Evolutionary conservation across 169 alveolate species (phyloP), one percentile per base, ranked within the genome.

Genomic region (Eimeria falciformis): DNA sequence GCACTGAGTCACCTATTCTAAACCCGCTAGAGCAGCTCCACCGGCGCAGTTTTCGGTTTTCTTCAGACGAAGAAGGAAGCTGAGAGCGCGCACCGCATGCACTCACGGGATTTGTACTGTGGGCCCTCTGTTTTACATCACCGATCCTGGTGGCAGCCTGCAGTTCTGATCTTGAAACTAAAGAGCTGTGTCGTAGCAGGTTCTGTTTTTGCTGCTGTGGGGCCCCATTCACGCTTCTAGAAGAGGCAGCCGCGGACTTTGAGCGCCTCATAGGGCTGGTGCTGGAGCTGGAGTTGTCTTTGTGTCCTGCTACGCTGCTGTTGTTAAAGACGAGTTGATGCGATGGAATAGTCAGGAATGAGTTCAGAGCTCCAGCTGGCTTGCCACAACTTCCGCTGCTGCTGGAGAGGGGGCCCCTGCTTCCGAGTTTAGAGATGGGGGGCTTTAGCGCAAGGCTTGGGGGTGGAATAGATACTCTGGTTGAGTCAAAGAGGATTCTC

Each of bases 191-290:
- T 3, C 88, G 88, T 68, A 25, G 53, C 71, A 78, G 47, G 53
- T 78, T 53, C 23, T 78, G 88, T 46, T 27, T 50, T n/a, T 27
- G 88, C 29, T n/a, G 88, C 73, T 78, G 88, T 14, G 40, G 4
- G 40, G 46, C 88, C 55, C 69, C 88, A 5, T 50, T 53, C 29
- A 29, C 88, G 21, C 71, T 78, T 27, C 73, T 78, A 7, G 88
- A 78, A 33, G 88, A 78, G 69, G 88, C 88, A 5, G 88, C 37
- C 5, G 88, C 88, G 3, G 88, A 78, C 71, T 53, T 78, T 1
- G 88, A 78, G 9, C 88, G 88, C 69, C 88, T n/a, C 88, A 78
- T 78, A n/a, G 88, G 88, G n/a, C 88, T 78, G 69, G 73, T 58
- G 43, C 50, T 50, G 50, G 46, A 4, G 73, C 5, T 78, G 53